A percentile compares a stretch with the other conserved stretches of the same genome.
phyloP scores from a whole-genome alignment of 2,329 filamentous ascomycete genomes.

The Nannizzia gypsea region DNA sequence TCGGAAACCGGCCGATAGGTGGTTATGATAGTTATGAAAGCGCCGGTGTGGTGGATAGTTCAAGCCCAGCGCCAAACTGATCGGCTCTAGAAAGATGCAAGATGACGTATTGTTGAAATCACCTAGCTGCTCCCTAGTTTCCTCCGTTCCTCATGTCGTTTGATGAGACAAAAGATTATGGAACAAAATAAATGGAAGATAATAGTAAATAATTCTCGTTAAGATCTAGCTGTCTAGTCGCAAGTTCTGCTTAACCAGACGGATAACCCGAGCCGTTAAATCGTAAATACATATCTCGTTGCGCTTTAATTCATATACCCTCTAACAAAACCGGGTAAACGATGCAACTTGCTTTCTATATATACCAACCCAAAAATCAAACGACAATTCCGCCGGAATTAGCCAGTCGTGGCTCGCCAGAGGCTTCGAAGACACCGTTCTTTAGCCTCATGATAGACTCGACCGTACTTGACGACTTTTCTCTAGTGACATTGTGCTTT shows the following conservation, averaged over 20 bases:
- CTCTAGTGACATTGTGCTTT: constrained; percentile 60
- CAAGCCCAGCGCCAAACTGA: no score
- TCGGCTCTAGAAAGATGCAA: no score
- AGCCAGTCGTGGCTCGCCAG: constrained; percentile 60
- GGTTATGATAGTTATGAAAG: no score
- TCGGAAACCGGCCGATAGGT: no score
- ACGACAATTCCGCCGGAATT: constrained; percentile 55
- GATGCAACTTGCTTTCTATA: neutral
- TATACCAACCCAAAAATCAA: neutral
- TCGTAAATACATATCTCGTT: neutral
- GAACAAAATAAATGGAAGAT: neutral
- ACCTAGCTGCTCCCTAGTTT: no score
- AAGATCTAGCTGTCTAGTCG: neutral
- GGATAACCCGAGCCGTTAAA: neutral
- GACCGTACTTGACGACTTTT: constrained; percentile 52
- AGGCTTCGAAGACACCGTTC: constrained; percentile 66
- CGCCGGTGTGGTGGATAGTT: no score
- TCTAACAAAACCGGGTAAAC: neutral
- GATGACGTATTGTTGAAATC: no score
- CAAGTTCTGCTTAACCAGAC: neutral
- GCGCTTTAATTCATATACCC: neutral
- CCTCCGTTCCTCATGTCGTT: no score
- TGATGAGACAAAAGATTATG: no score
- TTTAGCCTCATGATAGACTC: constrained; percentile 53
- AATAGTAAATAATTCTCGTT: neutral